Evolutionary conservation across 2,329 filamentous ascomycete species (phyloP), one percentile per base, ranked within the genome.

Genomic region (Apiospora sp.): DNA sequence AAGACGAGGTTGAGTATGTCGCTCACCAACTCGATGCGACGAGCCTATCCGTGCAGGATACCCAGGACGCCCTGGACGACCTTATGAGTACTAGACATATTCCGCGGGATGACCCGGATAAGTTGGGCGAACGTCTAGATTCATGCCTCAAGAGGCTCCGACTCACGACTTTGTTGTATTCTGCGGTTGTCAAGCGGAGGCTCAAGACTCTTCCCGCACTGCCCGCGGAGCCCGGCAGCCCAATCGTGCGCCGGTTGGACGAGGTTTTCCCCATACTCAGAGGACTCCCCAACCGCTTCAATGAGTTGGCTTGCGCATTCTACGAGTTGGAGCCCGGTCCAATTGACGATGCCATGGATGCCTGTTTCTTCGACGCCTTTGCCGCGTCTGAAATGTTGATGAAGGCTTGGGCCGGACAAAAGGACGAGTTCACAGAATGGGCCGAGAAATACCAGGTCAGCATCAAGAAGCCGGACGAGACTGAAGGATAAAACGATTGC

Each of bases 371-470:
- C 1, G 87, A 90, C 69, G 91, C 92, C 0, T 88, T 88, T 75
- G 84, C 82, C 0, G 88, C 87, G 0, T 86, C 88, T 0, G 86
- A 89, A 72, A 79, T 92, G 68, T 81, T 94, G 16, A 84, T 84
- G 69, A 83, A 86, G 73, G 86, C 87, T 27, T 95, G 93, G 93
- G 82, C 88, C 3, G 91, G 88, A 0, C 82, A 87, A 67, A 86
- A 89, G 24, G 95, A 98, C 78, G 93, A 92, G 77, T 97, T 97
- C 79, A 92, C 91, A 0, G 85, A 88, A 22, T 97, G 95, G 95
- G 90, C 88, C n/a, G 85, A 84, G 14, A 88, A 87, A 74, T 91
- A 90, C 75, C 86, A 87, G 77, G 77, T 80, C 44, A 85, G 88
- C 75, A 86, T 90, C 19, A 88, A 86, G 75, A 88, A 87, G 78